These are phyloP conservation scores for Cenchrus americanus DNA, from an alignment of 176 grass and related monocot genomes.

Conservation along the genomic window DNA sequence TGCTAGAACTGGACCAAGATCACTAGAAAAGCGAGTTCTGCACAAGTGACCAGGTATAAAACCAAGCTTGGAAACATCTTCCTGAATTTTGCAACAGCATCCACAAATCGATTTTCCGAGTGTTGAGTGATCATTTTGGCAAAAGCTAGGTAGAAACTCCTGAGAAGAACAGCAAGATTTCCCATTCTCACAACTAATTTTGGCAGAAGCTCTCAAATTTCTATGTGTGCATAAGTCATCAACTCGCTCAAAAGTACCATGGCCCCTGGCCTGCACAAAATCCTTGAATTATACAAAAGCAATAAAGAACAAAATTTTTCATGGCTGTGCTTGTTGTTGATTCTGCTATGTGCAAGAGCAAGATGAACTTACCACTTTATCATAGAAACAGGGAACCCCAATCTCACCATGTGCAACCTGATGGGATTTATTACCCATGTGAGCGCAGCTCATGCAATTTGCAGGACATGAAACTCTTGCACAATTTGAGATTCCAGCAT, in stretches of 20 bases:
- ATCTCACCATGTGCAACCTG: slow-evolving; percentile 39
- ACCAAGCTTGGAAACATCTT: slow-evolving; percentile 60
- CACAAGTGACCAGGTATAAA: slow-evolving; percentile 56
- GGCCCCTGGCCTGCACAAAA: slow-evolving; percentile 56
- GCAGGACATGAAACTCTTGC: slow-evolving; percentile 37
- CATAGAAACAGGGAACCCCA: slow-evolving; percentile 37
- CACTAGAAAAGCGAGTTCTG: slow-evolving; percentile 49
- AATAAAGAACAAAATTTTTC: neutral
- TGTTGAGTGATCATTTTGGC: slow-evolving; percentile 52
- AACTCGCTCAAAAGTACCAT: slow-evolving; percentile 48
- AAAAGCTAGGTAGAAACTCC: slow-evolving; percentile 50
- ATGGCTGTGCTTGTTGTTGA: slow-evolving; percentile 1
- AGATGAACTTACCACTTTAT: slow-evolving; percentile 47
- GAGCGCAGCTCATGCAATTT: slow-evolving; percentile 48
- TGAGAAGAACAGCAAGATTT: slow-evolving; percentile 61
- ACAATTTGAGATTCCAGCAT: slow-evolving; percentile 39
- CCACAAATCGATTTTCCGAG: slow-evolving; percentile 51
- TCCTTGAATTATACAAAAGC: slow-evolving; percentile 41
- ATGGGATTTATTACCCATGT: slow-evolving; percentile 34
- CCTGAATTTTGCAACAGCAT: slow-evolving; percentile 54
- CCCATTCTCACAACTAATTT: slow-evolving; percentile 53
- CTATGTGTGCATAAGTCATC: slow-evolving; percentile 57
- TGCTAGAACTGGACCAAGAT: slow-evolving; percentile 33
- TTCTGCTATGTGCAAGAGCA: slow-evolving; percentile 18
- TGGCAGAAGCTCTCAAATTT: slow-evolving; percentile 49